A percentile compares a stretch with the other conserved stretches of the same genome.
Conservation (phyloP, 495 filamentous ascomycete species). For the Neurospora sp. region DNA sequence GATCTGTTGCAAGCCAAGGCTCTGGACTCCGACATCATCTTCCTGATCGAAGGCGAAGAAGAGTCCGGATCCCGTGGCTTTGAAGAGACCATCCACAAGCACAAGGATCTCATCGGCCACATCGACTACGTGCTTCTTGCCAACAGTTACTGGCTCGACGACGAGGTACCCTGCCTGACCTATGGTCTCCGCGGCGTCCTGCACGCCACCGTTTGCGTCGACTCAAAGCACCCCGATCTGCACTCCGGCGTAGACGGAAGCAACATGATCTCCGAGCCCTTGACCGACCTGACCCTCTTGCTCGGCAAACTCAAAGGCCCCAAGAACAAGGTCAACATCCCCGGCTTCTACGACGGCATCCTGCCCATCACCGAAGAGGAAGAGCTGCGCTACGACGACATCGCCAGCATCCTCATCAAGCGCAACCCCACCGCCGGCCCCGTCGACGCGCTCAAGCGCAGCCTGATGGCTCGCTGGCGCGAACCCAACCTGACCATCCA, state of each 20-base stretch:
- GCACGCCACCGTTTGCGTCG: conserved; percentile 79
- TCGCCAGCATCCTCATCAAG: conserved; percentile 62
- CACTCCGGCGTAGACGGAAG: conserved; percentile 95
- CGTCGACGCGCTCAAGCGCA: conserved; percentile 56
- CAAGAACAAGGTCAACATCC: conserved; percentile 52
- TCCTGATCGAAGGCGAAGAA: conserved; percentile 94
- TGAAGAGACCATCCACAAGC: conserved; percentile 59
- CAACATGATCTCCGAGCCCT: conserved; percentile 72
- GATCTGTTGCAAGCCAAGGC: conserved; percentile 70
- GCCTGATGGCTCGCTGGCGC: conserved; percentile 89
- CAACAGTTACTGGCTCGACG: conserved; percentile 97
- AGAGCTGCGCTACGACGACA: conserved; percentile 71
- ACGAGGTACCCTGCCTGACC: conserved; percentile 87
- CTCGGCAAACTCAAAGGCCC: conserved; percentile 66
- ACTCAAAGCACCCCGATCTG: conserved; percentile 77
- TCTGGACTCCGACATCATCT: conserved; percentile 77
- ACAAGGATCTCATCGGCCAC: conserved; percentile 77
- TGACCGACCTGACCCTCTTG: conserved; percentile 80
- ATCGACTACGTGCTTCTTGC: conserved; percentile 90
- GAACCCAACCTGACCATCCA: conserved; percentile 91
- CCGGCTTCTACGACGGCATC: conserved; percentile 77
- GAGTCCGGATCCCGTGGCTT: conserved; percentile 90
- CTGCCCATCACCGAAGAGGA: conserved; percentile 66
- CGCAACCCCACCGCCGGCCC: conserved; percentile 59
- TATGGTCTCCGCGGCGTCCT: conserved; percentile 93